These are phyloP conservation scores for Xylariaceae sp. DNA, from an alignment of 2,329 filamentous ascomycete genomes.

Conservation along the genomic window DNA sequence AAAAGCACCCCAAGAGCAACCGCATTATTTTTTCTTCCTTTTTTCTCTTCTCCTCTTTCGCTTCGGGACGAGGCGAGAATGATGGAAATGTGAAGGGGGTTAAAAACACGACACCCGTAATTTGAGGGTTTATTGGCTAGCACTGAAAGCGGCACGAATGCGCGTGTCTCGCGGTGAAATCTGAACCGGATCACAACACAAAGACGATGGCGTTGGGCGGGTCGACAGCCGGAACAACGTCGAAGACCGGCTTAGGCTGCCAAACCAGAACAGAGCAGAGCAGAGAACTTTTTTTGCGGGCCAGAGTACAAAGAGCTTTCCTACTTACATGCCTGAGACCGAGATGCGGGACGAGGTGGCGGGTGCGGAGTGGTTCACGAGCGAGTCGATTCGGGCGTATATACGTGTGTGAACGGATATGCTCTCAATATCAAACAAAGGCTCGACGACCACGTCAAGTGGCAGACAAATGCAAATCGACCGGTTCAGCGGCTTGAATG, in stretches of 20 bases:
- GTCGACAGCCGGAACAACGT: constrained; percentile 2
- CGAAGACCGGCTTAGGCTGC: constrained; percentile 6
- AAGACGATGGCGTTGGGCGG: not conserved
- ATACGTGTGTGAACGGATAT: constrained; percentile 7
- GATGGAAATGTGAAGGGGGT: constrained; percentile 1
- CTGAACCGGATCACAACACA: constrained; percentile 9
- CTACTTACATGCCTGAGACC: constrained; percentile 24
- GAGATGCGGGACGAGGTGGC: constrained; percentile 12
- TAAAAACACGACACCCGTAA: not conserved
- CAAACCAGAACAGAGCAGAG: not conserved
- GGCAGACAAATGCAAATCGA: constrained; percentile 3
- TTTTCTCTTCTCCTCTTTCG: not conserved
- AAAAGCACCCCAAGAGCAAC: constrained; percentile 7
- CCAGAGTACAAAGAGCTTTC: constrained; percentile 9
- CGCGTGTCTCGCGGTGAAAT: constrained; percentile 7
- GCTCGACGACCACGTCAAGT: not conserved
- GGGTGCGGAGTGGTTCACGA: constrained; percentile 9
- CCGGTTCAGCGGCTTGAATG: not conserved
- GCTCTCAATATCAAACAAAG: constrained; percentile 4
- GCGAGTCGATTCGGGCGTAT: constrained; percentile 7
- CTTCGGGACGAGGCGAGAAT: constrained; percentile 1
- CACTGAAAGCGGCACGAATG: constrained; percentile 3
- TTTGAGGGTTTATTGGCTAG: not conserved
- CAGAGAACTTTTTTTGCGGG: not conserved
- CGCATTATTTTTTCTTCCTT: not conserved